Base-by-base conservation (phyloP, 2,329 filamentous ascomycete genomes). In the Aureobasidium sp. region DNA sequence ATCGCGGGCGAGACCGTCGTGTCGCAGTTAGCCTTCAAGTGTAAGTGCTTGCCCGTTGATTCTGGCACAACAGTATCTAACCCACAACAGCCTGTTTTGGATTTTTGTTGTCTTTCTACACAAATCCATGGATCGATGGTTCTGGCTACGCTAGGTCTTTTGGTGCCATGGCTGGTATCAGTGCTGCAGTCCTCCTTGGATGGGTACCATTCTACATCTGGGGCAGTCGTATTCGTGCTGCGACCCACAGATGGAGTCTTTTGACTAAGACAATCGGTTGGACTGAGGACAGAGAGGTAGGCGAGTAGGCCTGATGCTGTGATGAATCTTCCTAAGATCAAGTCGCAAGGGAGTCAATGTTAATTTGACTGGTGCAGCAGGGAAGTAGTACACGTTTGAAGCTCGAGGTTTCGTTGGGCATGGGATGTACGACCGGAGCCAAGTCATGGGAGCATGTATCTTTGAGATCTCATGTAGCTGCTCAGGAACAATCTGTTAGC, bases 81-180 rank as follows among this genome's bases (percentile, higher is more conserved):
- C 41, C 47, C 39, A 7, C 27, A 5, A 26, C 62, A 80, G 79
- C 80, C 17, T 69, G 79, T 8, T 84, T 85, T 67, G 82, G 82
- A 5, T 85, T 85, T 68, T 72, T 85, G 0, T 74, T 85, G 1
- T 82, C 79, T 0, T 85, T 85, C 68, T 85, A 85, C 68, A 84
- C 81, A 1, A 85, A 85, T 67, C 77, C 80, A 0, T 85, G 83
- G 83, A 77, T 85, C 41, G 71, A 74, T 7, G 34, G 75, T 62
- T 70, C 71, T 0, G 83, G 83, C 0, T 85, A 85, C 66, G 64
- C 73, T 13, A 72, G 76, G 39, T 78, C 82, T 2, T 85, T 78
- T 64, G 81, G 82, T 3, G 74, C 77, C n/a, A 84, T 85, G 82
- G 82, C 82, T 8, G 82, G 76, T 12, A 84, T 85, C 50, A 73